phyloP scores from a whole-genome alignment of 2,329 filamentous ascomycete species.

The Botrytis elliptica region DNA sequence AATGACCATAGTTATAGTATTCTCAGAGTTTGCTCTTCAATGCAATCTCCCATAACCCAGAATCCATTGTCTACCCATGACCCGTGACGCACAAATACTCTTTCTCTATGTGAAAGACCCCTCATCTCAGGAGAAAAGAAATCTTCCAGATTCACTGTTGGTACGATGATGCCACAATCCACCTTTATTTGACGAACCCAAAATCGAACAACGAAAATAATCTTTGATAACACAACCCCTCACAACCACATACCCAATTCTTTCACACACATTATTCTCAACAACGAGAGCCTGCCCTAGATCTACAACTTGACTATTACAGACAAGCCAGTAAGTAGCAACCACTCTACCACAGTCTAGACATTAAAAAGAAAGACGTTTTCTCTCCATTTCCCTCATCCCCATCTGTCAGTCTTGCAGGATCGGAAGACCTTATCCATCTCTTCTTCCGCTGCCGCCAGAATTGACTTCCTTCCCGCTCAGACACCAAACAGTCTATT shows the following conservation, averaged over 20 bases:
- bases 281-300: conserved; percentile 17
- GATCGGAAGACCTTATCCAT: conserved; percentile 15
- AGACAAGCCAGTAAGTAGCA: conserved; percentile 27
- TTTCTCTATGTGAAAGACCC: background rate
- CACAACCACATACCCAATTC: background rate
- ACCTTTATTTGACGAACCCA: background rate
- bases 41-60: background rate
- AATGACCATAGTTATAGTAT: background rate
- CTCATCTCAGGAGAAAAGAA: background rate
- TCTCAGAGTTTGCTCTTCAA: background rate
- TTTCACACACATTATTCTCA: background rate
- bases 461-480: background rate
- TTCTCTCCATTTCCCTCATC: conserved; percentile 20
- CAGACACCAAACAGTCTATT: background rate
- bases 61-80: background rate
- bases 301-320: conserved; percentile 30
- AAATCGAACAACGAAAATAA: background rate
- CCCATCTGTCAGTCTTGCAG: conserved; percentile 22
- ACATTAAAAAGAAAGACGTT: conserved; percentile 29
- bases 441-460: background rate
- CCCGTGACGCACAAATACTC: background rate
- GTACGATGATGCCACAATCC: background rate
- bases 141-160: background rate
- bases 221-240: background rate
- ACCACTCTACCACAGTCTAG: conserved; percentile 19